Conservation (phyloP, 345 rosid genomes). For the Conringia planisiliqua region DNA sequence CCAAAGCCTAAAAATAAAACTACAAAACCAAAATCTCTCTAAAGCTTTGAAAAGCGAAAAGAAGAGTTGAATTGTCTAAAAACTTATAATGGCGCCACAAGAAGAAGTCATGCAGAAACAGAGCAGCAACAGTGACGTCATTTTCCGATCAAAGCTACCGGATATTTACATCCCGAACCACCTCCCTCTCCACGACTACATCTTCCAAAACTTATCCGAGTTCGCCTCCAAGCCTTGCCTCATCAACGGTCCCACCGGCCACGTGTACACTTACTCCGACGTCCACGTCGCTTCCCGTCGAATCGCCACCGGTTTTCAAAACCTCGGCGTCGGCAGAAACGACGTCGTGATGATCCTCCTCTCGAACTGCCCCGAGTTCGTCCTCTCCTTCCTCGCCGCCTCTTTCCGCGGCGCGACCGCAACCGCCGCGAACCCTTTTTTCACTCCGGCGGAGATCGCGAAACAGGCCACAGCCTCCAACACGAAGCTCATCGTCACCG, state of each 20-base stretch:
- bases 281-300: conserved; percentile 65
- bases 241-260: conserved; percentile 70
- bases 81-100: conserved; percentile 16
- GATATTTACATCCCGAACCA: conserved; percentile 73
- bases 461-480: conserved; percentile 65
- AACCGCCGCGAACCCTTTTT: conserved; percentile 86
- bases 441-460: conserved; percentile 63
- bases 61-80: neutral
- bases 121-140: conserved; percentile 37
- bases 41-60: neutral
- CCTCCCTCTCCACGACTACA: conserved; percentile 65
- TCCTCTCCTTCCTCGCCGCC: conserved; percentile 70
- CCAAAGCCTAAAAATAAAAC: conserved; percentile 22
- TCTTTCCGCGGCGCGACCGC: conserved; percentile 60
- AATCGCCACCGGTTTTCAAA: conserved; percentile 54
- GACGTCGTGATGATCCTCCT: conserved; percentile 80
- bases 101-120: conserved; percentile 18
- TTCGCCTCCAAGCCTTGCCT: conserved; percentile 56
- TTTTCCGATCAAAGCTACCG: conserved; percentile 76
- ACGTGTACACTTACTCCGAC: conserved; percentile 53
- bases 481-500: conserved; percentile 58
- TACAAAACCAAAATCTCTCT: neutral
- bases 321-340: conserved; percentile 51
- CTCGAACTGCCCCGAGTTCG: conserved; percentile 67
- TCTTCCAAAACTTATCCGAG: conserved; percentile 68